Conservation (phyloP, 1,139 yeast species). For the Candida sp. region DNA sequence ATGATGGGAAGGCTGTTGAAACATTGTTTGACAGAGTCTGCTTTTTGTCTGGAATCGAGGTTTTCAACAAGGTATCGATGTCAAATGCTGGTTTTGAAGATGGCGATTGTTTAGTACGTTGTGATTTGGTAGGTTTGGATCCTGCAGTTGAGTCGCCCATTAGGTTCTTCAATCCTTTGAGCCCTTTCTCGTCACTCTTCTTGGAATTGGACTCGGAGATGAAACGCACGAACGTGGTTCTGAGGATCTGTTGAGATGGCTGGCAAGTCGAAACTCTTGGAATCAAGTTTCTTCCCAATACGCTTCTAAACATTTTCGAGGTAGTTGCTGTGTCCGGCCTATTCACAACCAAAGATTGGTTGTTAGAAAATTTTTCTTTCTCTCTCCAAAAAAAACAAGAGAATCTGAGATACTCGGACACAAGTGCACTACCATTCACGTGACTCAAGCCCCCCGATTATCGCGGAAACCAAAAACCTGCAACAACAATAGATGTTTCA, state of each 20-base stretch:
- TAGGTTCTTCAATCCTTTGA: neutral
- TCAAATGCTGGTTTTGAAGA: conserved; percentile 5
- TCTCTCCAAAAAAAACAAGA: neutral
- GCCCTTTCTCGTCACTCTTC: too few species aligned
- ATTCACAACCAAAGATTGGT: neutral
- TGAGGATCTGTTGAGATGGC: neutral
- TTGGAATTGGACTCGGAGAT: conserved; percentile 2
- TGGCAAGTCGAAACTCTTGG: neutral
- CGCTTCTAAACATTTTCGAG: conserved; percentile 1
- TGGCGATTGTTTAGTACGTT: neutral
- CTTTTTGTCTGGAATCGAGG: conserved; percentile 11
- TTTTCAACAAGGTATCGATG: conserved; percentile 22
- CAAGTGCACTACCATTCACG: too few species aligned
- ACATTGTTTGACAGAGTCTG: conserved; percentile 3
- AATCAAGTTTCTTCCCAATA: conserved; percentile 2
- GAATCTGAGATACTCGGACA: neutral
- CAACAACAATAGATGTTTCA: too few species aligned
- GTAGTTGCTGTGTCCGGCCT: neutral
- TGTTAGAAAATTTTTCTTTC: neutral
- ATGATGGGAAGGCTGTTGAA: conserved; percentile 4
- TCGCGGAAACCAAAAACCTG: too few species aligned
- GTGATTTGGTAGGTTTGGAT: neutral
- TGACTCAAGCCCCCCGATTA: too few species aligned
- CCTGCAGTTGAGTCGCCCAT: neutral
- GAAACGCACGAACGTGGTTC: conserved; percentile 3